Base-by-base conservation (phyloP, 768 basidiomycete genomes). In the Atractiella rhizophila region DNA sequence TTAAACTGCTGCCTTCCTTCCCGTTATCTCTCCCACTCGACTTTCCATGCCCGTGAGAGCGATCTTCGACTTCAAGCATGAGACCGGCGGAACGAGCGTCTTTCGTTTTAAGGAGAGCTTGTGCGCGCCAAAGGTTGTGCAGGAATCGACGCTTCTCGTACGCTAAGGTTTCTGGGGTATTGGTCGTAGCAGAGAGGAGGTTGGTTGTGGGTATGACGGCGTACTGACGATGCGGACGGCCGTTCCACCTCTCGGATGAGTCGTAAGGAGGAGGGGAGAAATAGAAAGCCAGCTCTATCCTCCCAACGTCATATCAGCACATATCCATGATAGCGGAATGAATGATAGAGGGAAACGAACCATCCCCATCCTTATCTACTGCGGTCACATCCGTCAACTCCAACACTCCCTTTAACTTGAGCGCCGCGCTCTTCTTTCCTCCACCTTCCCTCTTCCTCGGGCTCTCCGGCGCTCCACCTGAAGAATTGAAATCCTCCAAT, bases 381-480 rank as follows among this genome's bases (percentile, higher is more conserved):
- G 70, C 77, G 4, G 74, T 74, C 5, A 91, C 64, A 47, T 88
- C 82, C 7, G 73, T 68, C 13, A 96, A 63, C 51, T 86, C 81
- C 38, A 88, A 63, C 13, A 83, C 69, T 76, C 88, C 59, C 74
- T 82, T 58, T 69, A 85, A 35, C 67, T 68, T 68, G 86, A 73
- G 11, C 73, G 76, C 35, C 68, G n/a, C n/a, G n/a, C n/a, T n/a
- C n/a, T n/a, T n/a, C n/a, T n/a, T n/a, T n/a, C n/a, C n/a, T n/a
- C n/a, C n/a, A n/a, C n/a, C n/a, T n/a, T 75, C 65, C 73, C 82
- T 33, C 37, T 55, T 61, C 50, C 73, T 76, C 1, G 69, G 44
- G 25, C 20, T 19, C 21, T 34, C 32, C 6, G 44, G 40, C 26
- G 48, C 35, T 27, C 48, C 46, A n/a, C 60, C 69, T 25, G 76